Percentiles rank a stretch among this genome's conserved stretches.
These are phyloP conservation scores for Beta macrorhiza DNA, from an alignment of 179 eudicot genomes.

Conservation along the genomic window DNA sequence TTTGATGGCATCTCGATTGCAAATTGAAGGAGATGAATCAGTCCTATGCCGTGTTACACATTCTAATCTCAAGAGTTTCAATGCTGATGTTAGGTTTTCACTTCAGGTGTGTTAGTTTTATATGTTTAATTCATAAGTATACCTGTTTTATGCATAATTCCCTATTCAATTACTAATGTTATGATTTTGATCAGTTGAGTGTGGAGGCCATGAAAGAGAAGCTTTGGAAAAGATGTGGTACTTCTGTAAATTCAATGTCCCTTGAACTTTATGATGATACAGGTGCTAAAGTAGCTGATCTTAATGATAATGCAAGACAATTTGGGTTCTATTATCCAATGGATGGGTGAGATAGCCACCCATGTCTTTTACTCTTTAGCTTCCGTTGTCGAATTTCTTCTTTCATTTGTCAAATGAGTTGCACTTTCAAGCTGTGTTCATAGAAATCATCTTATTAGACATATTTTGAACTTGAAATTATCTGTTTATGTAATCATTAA, in stretches of 20 bases:
- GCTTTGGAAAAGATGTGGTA: conserved; percentile 92
- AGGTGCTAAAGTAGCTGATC: conserved; percentile 52
- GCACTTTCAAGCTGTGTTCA: too few species aligned
- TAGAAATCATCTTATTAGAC: background rate
- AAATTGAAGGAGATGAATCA: conserved; percentile 66
- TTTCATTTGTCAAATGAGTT: background rate
- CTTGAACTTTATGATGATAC: conserved; percentile 81
- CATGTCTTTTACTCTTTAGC: background rate
- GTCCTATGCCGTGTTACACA: conserved; percentile 68
- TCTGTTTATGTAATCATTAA: background rate
- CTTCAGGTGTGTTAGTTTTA: conserved; percentile 47
- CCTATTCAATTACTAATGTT: background rate
- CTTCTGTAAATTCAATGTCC: conserved; percentile 74
- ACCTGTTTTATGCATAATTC: background rate
- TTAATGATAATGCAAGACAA: conserved; percentile 54
- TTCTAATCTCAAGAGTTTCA: conserved; percentile 77
- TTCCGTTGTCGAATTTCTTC: background rate
- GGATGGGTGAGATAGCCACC: conserved; percentile 57
- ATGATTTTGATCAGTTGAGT: conserved; percentile 49
- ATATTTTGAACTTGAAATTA: background rate
- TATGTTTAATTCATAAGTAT: background rate
- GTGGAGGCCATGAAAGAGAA: conserved; percentile 92
- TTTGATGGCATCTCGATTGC: conserved; percentile 57
- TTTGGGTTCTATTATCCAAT: conserved; percentile 83
- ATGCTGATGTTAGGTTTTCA: conserved; percentile 69